phyloP scores from a whole-genome alignment of 2,329 filamentous ascomycete genomes.

The Sporothrix protearum region DNA sequence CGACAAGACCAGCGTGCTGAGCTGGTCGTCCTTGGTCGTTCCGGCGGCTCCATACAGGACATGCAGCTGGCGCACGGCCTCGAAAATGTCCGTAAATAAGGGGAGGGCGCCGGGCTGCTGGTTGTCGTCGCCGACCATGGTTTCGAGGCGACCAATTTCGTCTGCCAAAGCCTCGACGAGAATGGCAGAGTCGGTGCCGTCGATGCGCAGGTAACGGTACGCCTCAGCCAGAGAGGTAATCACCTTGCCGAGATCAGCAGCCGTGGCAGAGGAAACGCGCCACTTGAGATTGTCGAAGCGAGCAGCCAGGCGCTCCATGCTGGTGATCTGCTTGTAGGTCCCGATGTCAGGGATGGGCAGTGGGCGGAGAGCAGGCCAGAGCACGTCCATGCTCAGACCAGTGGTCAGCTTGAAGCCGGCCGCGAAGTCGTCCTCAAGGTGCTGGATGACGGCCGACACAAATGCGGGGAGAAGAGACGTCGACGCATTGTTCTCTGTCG shows the following conservation, averaged over 20 bases:
- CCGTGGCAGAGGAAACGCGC: constrained; percentile 49
- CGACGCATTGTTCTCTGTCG: background rate
- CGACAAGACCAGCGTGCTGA: constrained; percentile 43
- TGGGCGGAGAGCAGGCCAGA: constrained; percentile 73
- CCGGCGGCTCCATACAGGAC: constrained; percentile 40
- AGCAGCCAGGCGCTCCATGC: constrained; percentile 54
- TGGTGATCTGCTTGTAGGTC: constrained; percentile 45
- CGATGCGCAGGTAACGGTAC: constrained; percentile 50
- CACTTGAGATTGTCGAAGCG: constrained; percentile 61
- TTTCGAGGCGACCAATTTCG: constrained; percentile 53
- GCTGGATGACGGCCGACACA: constrained; percentile 40
- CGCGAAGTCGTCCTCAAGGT: constrained; percentile 57
- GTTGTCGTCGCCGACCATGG: constrained; percentile 42
- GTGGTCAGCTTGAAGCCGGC: constrained; percentile 69
- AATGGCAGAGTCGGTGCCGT: constrained; percentile 37
- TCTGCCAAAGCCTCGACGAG: constrained; percentile 49
- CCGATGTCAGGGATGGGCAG: constrained; percentile 48
- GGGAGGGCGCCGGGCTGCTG: constrained; percentile 50
- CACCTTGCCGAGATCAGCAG: constrained; percentile 51
- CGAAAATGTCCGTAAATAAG: constrained; percentile 55
- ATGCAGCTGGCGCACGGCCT: constrained; percentile 52
- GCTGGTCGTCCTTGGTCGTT: constrained; percentile 17
- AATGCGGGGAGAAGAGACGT: constrained; percentile 35
- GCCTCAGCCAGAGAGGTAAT: constrained; percentile 54
- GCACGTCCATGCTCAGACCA: constrained; percentile 72